Evolutionary conservation across 441 rosid species (phyloP).

Genomic region (Viola pubescens): DNA sequence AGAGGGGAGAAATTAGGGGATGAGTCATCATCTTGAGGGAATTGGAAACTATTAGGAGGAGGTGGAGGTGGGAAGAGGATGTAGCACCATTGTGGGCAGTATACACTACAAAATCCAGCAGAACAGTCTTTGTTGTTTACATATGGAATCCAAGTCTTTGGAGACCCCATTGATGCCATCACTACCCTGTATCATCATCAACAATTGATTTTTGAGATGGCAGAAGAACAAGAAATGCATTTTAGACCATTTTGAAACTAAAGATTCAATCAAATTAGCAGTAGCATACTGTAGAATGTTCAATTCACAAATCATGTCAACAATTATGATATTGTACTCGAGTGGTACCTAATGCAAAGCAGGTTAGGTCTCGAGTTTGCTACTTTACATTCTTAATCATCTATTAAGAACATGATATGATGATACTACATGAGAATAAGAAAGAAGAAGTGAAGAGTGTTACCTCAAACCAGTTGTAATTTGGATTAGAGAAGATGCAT

Average conservation of each 20-base stretch:
- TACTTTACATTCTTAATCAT: no score
- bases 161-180: slow-evolving; percentile 46
- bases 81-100: slow-evolving; percentile 79
- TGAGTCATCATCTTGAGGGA: slow-evolving; percentile 39
- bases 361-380: no score
- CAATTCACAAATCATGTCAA: no score
- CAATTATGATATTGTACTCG: no score
- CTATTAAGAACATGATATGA: no score
- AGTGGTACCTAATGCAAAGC: no score
- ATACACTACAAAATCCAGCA: slow-evolving; percentile 51
- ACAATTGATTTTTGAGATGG: background rate
- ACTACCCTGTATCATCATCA: background rate
- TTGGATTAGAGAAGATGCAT: background rate
- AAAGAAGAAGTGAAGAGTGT: no score
- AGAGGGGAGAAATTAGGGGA: slow-evolving; percentile 61
- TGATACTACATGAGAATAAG: no score
- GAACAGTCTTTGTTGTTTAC: slow-evolving; percentile 64
- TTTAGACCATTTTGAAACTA: background rate
- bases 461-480: no score
- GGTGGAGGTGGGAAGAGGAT: slow-evolving; percentile 68
- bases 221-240: background rate
- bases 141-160: slow-evolving; percentile 46
- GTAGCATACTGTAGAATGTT: no score
- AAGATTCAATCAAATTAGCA: background rate
- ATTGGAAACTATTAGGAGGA: slow-evolving; percentile 20